Evolutionary conservation across 2,329 filamentous ascomycete genomes (phyloP).

Genomic region (Colletotrichum tropicicola): DNA sequence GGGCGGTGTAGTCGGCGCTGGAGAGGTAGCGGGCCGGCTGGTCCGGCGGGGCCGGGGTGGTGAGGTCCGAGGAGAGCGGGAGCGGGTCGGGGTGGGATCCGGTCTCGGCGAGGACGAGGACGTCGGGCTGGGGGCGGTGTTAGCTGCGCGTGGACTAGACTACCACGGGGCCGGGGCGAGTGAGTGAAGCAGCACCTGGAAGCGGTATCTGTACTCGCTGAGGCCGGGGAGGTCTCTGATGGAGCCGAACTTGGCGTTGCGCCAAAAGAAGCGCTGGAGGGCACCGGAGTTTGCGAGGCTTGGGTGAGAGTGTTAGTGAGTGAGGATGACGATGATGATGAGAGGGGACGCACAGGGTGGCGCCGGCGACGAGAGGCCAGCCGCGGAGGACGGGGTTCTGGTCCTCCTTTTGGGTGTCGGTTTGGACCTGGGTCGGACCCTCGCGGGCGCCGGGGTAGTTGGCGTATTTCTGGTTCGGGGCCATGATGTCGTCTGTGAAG

Average conservation of each 20-base stretch:
- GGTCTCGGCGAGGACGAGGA: constrained; percentile 57
- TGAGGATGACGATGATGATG: not conserved
- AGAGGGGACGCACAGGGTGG: constrained; percentile 63
- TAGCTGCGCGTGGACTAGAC: too few species aligned
- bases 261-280: constrained; percentile 74
- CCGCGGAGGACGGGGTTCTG: constrained; percentile 78
- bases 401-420: constrained; percentile 44
- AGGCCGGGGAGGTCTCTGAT: constrained; percentile 58
- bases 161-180: too few species aligned
- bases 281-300: constrained; percentile 69
- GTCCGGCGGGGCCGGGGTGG: constrained; percentile 48
- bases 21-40: constrained; percentile 69
- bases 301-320: not conserved
- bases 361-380: constrained; percentile 66
- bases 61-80: constrained; percentile 45
- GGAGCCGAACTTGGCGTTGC: constrained; percentile 67
- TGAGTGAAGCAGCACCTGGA: constrained; percentile 52
- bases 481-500: constrained; percentile 12
- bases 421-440: constrained; percentile 1
- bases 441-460: constrained; percentile 30
- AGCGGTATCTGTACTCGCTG: constrained; percentile 52
- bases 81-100: constrained; percentile 33
- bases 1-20: constrained; percentile 78
- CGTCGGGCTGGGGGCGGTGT: constrained; percentile 62
- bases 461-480: constrained; percentile 30